Percentiles rank a stretch among this genome's conserved stretches.
Evolutionary conservation across 2,329 filamentous ascomycete species (phyloP).

Genomic region (Aureobasidium sp.): DNA sequence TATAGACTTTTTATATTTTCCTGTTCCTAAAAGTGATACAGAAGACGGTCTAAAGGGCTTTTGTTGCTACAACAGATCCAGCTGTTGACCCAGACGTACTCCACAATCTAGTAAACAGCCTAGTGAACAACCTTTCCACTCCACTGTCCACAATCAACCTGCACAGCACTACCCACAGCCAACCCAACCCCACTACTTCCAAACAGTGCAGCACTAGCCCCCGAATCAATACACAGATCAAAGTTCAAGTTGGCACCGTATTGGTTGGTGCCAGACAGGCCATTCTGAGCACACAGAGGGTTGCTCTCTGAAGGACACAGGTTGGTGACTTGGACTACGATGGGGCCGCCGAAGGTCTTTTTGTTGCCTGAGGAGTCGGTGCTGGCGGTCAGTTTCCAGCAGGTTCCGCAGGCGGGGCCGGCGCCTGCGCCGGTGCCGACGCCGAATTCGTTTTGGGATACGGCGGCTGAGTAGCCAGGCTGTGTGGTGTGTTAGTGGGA

Average conservation of each 20-base stretch:
- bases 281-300: slow-evolving; percentile 28
- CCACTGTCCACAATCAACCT: slow-evolving; percentile 21
- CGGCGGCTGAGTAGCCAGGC: slow-evolving; percentile 29
- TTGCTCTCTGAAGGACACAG: slow-evolving; percentile 32
- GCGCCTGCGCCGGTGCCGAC: slow-evolving; percentile 28
- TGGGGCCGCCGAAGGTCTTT: slow-evolving; percentile 13
- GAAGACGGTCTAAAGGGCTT: no score
- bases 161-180: slow-evolving; percentile 24
- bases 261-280: slow-evolving; percentile 26
- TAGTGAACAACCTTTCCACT: neutral
- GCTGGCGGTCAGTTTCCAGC: slow-evolving; percentile 29
- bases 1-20: no score
- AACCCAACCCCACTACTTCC: slow-evolving; percentile 22
- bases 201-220: slow-evolving; percentile 30
- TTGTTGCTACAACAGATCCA: no score
- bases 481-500: neutral
- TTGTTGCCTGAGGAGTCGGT: slow-evolving; percentile 27
- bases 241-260: slow-evolving; percentile 34
- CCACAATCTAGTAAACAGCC: neutral
- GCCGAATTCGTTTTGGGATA: slow-evolving; percentile 32
- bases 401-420: slow-evolving; percentile 32
- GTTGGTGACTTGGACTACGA: slow-evolving; percentile 34
- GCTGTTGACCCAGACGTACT: no score
- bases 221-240: slow-evolving; percentile 32
- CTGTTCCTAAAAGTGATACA: no score